A percentile compares a stretch with the other conserved stretches of the same genome.
These are phyloP conservation scores for Pseudoperonospora humuli DNA, from an alignment of 352 stramenopile genomes.

Conservation along the genomic window DNA sequence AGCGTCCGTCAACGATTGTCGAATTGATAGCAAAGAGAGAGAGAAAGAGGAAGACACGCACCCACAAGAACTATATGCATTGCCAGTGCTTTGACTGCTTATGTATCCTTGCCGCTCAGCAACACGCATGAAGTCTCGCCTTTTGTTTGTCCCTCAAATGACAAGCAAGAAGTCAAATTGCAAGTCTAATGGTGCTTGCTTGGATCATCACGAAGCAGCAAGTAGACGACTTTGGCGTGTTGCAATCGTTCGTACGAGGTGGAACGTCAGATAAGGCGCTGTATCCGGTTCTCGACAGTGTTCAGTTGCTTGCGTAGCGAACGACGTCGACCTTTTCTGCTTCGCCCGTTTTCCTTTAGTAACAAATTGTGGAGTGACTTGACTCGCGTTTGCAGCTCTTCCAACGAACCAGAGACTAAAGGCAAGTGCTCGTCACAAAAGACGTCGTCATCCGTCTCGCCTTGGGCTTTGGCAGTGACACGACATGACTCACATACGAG, in stretches of 20 bases:
- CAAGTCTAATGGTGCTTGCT: not conserved
- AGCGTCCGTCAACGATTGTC: too few species aligned
- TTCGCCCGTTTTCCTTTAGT: slow-evolving; percentile 27
- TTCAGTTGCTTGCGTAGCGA: slow-evolving; percentile 79
- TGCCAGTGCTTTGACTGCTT: too few species aligned
- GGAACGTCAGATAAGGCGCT: too few species aligned
- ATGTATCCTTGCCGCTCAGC: too few species aligned
- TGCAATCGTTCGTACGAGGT: slow-evolving; percentile 3
- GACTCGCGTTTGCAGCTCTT: slow-evolving; percentile 29
- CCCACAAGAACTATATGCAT: too few species aligned
- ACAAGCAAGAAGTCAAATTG: too few species aligned
- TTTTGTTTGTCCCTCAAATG: too few species aligned
- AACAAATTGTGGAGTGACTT: slow-evolving; percentile 29
- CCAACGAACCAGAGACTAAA: slow-evolving; percentile 35
- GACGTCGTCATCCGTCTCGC: slow-evolving; percentile 25
- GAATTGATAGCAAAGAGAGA: too few species aligned
- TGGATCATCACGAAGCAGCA: not conserved
- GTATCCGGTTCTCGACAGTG: slow-evolving; percentile 56
- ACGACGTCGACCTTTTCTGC: slow-evolving; percentile 58
- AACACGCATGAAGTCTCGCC: too few species aligned
- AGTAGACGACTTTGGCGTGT: slow-evolving; percentile 11
- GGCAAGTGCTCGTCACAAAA: slow-evolving; percentile 55
- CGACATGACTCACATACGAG: slow-evolving; percentile 55
- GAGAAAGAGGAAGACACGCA: too few species aligned
- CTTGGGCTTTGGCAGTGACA: slow-evolving; percentile 2